These are phyloP conservation scores for Vickermania ingenoplastis DNA, from an alignment of 208 protist species.

Conservation along the genomic window DNA sequence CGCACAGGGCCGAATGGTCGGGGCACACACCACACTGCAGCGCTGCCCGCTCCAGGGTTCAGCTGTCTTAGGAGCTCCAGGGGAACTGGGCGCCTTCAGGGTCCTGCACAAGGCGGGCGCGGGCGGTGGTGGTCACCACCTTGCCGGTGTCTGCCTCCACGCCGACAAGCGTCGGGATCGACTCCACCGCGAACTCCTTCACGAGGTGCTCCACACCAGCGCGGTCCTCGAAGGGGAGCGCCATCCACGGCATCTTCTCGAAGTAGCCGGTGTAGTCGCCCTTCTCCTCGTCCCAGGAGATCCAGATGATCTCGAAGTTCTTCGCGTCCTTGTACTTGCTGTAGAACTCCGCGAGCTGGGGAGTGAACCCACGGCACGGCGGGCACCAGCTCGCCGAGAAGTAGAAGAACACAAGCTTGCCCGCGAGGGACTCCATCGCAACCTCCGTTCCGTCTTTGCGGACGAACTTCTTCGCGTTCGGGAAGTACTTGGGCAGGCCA, in stretches of 20 bases:
- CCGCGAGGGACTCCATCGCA: constrained; percentile 17
- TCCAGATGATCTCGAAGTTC: constrained; percentile 83
- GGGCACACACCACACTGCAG: no score
- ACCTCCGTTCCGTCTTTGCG: constrained; percentile 29
- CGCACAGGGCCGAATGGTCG: no score
- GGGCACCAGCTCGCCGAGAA: constrained; percentile 92
- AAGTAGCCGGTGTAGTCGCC: constrained; percentile 70
- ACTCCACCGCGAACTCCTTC: constrained; percentile 47
- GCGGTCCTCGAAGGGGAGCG: constrained; percentile 50
- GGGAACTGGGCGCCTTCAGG: constrained; percentile 62
- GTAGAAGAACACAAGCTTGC: constrained; percentile 80
- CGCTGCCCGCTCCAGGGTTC: no score
- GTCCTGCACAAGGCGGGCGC: constrained; percentile 43
- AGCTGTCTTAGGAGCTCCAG: constrained; percentile 29
- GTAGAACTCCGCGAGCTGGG: constrained; percentile 79
- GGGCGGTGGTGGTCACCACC: constrained; percentile 50
- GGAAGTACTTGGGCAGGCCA: constrained; percentile 52
- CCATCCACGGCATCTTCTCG: constrained; percentile 75
- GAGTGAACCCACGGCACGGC: constrained; percentile 89
- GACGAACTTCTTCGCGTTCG: constrained; percentile 30
- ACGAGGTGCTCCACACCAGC: constrained; percentile 33
- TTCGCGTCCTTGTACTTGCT: constrained; percentile 44
- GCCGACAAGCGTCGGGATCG: constrained; percentile 70
- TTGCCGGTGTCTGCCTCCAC: constrained; percentile 69
- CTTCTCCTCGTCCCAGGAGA: constrained; percentile 73